phyloP scores from a whole-genome alignment of 1,284 basidiomycete genomes.

The Pseudomicrostroma phylloplanum region DNA sequence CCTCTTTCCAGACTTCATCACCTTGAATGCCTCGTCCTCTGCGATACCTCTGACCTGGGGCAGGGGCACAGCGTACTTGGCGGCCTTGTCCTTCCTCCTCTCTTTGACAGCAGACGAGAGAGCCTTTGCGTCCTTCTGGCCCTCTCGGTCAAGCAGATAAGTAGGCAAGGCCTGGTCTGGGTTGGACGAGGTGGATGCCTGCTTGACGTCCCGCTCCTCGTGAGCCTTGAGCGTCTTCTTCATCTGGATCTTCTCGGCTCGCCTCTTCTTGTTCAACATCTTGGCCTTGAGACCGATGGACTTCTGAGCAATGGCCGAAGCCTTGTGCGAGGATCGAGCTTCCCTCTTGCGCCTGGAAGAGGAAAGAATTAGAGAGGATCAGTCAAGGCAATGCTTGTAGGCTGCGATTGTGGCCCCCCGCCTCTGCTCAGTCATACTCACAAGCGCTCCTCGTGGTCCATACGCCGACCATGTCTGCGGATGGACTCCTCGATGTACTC shows the following conservation, averaged over 20 bases:
- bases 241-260: slow-evolving; percentile 96
- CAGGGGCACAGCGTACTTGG: slow-evolving; percentile 91
- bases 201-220: slow-evolving; percentile 89
- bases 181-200: slow-evolving; percentile 41
- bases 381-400: neutral
- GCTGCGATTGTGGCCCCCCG: neutral
- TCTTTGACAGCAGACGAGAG: slow-evolving; percentile 97
- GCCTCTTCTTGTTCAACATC: slow-evolving; percentile 87
- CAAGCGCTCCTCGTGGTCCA: slow-evolving; percentile 50
- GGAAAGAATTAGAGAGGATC: neutral
- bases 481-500: slow-evolving; percentile 55
- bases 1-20: slow-evolving; percentile 94
- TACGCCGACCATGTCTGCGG: slow-evolving; percentile 44
- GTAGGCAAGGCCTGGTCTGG: slow-evolving; percentile 55
- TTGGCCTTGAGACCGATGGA: slow-evolving; percentile 96
- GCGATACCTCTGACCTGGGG: slow-evolving; percentile 97
- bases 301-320: slow-evolving; percentile 82
- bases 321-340: slow-evolving; percentile 81
- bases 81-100: slow-evolving; percentile 97
- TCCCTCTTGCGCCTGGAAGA: slow-evolving; percentile 68
- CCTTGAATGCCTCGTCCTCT: slow-evolving; percentile 99
- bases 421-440: slow-evolving; percentile 8
- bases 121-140: slow-evolving; percentile 94
- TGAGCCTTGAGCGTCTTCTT: slow-evolving; percentile 99
- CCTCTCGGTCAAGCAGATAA: slow-evolving; percentile 92